Evolutionary conservation across 768 basidiomycete species (phyloP).

Genomic region (Lactarius psammicola): DNA sequence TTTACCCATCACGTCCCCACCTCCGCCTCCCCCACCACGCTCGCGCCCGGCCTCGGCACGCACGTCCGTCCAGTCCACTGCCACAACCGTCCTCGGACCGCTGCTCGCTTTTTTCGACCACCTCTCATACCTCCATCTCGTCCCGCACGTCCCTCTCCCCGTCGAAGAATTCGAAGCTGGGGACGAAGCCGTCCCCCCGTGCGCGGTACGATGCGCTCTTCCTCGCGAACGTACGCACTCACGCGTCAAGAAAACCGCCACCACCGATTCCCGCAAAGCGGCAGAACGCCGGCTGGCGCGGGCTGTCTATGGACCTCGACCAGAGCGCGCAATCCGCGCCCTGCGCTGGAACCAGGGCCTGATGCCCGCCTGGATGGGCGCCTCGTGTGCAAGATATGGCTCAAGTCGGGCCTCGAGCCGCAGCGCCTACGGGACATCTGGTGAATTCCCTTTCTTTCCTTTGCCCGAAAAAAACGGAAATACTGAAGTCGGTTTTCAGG

Average conservation of each 20-base stretch:
- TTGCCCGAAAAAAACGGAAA: not conserved
- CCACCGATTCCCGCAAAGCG: conserved; percentile 43
- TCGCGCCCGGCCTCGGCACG: conserved; percentile 34
- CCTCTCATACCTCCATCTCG: conserved; percentile 43
- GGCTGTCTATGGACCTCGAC: conserved; percentile 61
- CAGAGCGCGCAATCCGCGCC: conserved; percentile 35
- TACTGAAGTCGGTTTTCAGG: conserved; percentile 41
- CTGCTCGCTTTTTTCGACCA: conserved; percentile 35
- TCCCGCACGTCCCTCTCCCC: conserved; percentile 16
- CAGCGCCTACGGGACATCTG: conserved; percentile 58
- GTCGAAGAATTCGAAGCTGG: not conserved
- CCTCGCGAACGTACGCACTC: conserved; percentile 28
- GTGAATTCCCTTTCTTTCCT: conserved; percentile 39
- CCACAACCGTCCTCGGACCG: conserved; percentile 27
- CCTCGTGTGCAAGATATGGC: conserved; percentile 60
- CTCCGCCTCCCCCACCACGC: conserved; percentile 17
- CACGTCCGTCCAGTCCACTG: conserved; percentile 37
- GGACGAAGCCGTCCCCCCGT: conserved; percentile 30
- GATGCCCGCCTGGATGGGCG: conserved; percentile 52
- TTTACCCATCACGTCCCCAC: not conserved
- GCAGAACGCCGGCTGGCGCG: conserved; percentile 68
- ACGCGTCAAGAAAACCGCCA: conserved; percentile 34
- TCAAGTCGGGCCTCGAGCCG: conserved; percentile 50
- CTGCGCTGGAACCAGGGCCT: conserved; percentile 37
- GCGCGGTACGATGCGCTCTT: conserved; percentile 37